Percentiles rank a stretch among this genome's conserved stretches.
These are phyloP conservation scores for Colletotrichum destructivum DNA, from an alignment of 2,329 filamentous ascomycete species.

Conservation along the genomic window DNA sequence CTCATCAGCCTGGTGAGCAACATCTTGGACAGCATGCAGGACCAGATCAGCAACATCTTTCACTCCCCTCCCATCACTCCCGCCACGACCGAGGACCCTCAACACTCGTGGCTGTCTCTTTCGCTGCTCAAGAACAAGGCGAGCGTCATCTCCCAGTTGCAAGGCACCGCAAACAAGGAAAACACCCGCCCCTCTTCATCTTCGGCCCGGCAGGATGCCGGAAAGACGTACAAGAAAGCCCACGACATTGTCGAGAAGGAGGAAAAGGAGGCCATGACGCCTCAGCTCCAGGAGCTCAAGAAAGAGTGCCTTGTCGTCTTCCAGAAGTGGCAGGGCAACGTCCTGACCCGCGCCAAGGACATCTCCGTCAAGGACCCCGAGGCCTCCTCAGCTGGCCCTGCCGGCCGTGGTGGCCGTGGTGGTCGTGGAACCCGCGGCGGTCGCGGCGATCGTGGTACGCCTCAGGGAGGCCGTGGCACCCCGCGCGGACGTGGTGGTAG, in stretches of 20 bases:
- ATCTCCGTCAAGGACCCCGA: constrained; percentile 67
- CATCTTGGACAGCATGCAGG: constrained; percentile 70
- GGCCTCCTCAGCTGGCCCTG: constrained; percentile 32
- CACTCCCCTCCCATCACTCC: constrained; percentile 60
- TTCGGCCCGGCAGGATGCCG: constrained; percentile 36
- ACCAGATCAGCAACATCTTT: constrained; percentile 67
- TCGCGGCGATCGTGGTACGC: constrained; percentile 41
- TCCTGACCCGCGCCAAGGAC: constrained; percentile 80
- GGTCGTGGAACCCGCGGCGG: constrained; percentile 46
- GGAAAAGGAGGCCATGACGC: constrained; percentile 50
- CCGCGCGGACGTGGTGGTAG: constrained; percentile 38
- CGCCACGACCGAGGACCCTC: constrained; percentile 49
- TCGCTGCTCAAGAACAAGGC: constrained; percentile 48
- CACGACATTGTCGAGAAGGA: constrained; percentile 51
- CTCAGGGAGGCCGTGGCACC: constrained; percentile 34
- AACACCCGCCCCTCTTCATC: constrained; percentile 33
- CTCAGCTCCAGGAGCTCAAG: constrained; percentile 69
- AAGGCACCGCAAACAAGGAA: constrained; percentile 29
- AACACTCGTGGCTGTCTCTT: constrained; percentile 55
- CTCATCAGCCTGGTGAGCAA: constrained; percentile 65
- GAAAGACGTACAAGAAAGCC: constrained; percentile 47
- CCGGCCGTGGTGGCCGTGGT: constrained; percentile 56
- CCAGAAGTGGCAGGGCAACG: constrained; percentile 82
- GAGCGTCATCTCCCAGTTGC: constrained; percentile 20
- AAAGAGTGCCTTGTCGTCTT: constrained; percentile 80